Evolutionary conservation across 768 basidiomycete species (phyloP).

Genomic region (Pleurotus cornucopiae): DNA sequence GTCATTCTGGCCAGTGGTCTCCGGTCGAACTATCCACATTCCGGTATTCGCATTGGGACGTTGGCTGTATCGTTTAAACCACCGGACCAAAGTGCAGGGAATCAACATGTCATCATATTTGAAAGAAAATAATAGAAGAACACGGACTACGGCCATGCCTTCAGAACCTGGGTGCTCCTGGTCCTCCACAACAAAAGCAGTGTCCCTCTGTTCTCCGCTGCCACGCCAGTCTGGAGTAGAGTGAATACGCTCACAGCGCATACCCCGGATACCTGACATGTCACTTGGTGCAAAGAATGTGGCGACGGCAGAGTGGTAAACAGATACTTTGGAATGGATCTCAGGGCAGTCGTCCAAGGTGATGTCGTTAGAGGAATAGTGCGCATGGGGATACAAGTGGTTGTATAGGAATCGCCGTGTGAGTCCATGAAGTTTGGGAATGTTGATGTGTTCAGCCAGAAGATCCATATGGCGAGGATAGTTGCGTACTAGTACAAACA

Average conservation of each 20-base stretch:
- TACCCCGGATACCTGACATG: conserved; percentile 20
- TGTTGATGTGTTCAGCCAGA: conserved; percentile 13
- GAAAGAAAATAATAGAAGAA: conserved; percentile 20
- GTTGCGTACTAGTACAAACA: conserved; percentile 16
- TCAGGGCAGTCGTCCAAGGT: neutral
- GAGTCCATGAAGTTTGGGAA: conserved; percentile 19
- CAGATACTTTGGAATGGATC: neutral
- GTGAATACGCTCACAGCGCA: conserved; percentile 22
- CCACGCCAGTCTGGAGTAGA: conserved; percentile 18
- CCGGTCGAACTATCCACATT: conserved; percentile 21
- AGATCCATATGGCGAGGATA: conserved; percentile 7
- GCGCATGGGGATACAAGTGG: conserved; percentile 15
- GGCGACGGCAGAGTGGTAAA: conserved; percentile 14
- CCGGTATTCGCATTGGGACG: conserved; percentile 18
- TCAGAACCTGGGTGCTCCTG: conserved; percentile 11
- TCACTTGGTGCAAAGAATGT: conserved; percentile 25
- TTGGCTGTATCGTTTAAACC: conserved; percentile 16
- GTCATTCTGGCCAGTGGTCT: neutral
- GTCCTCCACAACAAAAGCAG: conserved; percentile 18
- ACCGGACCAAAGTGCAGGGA: conserved; percentile 24
- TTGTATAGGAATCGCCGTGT: conserved; percentile 21
- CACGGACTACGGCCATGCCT: conserved; percentile 19
- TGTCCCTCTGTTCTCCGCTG: conserved; percentile 16
- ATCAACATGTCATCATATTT: conserved; percentile 11
- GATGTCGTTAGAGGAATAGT: neutral